These are phyloP conservation scores for Dovyalis caffra DNA, from an alignment of 345 rosid species.

Conservation along the genomic window DNA sequence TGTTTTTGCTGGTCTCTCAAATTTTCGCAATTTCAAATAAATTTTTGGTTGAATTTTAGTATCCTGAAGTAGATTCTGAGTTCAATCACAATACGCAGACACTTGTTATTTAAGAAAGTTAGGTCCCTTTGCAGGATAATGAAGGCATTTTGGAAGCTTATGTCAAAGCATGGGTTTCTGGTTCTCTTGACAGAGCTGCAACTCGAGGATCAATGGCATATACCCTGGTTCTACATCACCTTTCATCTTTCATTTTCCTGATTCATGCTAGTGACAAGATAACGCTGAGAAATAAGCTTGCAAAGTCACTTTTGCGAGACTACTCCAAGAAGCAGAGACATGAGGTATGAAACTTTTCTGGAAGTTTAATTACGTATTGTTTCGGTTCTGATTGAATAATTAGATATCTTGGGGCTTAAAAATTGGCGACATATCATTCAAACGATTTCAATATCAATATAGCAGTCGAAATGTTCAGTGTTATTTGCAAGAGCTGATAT, in stretches of 20 bases:
- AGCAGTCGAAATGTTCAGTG: neutral
- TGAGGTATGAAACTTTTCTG: conserved; percentile 48
- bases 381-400: neutral
- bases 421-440: too few species aligned
- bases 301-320: conserved; percentile 64
- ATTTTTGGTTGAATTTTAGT: neutral
- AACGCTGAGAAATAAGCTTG: conserved; percentile 53
- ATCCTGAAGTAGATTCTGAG: neutral
- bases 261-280: conserved; percentile 25
- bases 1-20: neutral
- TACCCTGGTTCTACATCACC: conserved; percentile 59
- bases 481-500: too few species aligned
- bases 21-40: neutral
- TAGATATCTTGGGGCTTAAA: neutral
- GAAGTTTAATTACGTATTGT: neutral
- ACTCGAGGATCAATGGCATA: conserved; percentile 59
- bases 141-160: conserved; percentile 71
- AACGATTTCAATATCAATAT: too few species aligned
- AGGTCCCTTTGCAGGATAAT: conserved; percentile 48
- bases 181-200: conserved; percentile 75
- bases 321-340: conserved; percentile 54
- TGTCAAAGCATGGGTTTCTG: conserved; percentile 71
- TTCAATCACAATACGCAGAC: neutral
- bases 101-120: neutral
- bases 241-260: conserved; percentile 57